Base-by-base conservation (phyloP, 768 basidiomycete genomes). In the Ephemerocybe angulata region DNA sequence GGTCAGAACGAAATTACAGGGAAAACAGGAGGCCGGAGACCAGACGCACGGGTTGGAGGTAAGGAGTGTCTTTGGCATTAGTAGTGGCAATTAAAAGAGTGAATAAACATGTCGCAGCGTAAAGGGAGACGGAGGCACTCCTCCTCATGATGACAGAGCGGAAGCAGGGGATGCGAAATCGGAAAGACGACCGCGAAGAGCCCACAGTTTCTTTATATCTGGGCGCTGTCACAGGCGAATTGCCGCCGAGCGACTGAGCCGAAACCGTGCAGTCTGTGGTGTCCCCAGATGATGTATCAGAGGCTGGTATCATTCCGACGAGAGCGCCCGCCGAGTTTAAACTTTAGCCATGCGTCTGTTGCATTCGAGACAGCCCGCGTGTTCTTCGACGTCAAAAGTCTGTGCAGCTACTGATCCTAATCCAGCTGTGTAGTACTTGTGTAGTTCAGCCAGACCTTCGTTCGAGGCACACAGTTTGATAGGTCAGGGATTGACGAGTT, bases 21-120 rank as follows among this genome's bases (percentile, higher is more conserved):
- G 43, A 54, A 19, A 24, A 48, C 21, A 30, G 33, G 24, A 29
- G 21, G 27, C 10, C 31, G 28, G 38, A 15, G 27, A 43, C 6
- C 19, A 12, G 41, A 59, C 65, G 25, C 47, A 68, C 67, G 35
- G 65, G 64, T 52, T 60, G 56, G 31, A 68, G 59, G 50, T 62
- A 66, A 62, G 65, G 64, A 58, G 58, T 51, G 59, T 52, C 58
- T 46, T 63, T 59, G 50, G 67, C 64, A 38, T 57, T 41, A 48
- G 4, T 11, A 11, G 12, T 12, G 37, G n/a, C 15, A 22, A 35
- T 50, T 50, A 40, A 35, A 50, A 25, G 33, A 50, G 33, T 40
- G 37, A 24, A 47, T 13, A 33, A 1, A 17, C 22, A 25, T 33
- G 35, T 15, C 43, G 35, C 21, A 21, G 35, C 31, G 29, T 12